phyloP scores from a whole-genome alignment of 306 rosid species.

The Vachellia collinsii region DNA sequence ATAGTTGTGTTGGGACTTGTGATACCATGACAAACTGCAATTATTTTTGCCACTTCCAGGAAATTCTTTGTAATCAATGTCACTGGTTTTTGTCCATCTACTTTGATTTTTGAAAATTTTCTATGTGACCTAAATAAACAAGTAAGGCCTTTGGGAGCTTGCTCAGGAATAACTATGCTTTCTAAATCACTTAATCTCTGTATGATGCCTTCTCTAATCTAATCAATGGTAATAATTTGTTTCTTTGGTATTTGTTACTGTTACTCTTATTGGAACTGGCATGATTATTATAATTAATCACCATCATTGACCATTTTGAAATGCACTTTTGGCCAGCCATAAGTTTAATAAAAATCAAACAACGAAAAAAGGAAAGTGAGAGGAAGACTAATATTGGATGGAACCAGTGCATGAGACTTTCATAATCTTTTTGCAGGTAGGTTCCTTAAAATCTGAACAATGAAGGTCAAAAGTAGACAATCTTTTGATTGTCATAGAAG shows the following conservation, averaged over 20 bases:
- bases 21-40: too few species aligned
- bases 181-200: not conserved
- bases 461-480: conserved; percentile 66
- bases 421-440: conserved; percentile 57
- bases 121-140: too few species aligned
- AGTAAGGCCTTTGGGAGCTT: not conserved
- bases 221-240: not conserved
- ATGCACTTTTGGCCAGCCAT: too few species aligned
- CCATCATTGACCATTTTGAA: too few species aligned
- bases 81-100: not conserved
- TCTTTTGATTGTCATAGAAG: conserved; percentile 59
- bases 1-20: too few species aligned
- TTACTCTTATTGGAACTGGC: not conserved
- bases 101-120: too few species aligned
- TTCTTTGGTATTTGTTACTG: not conserved
- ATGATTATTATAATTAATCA: too few species aligned
- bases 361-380: too few species aligned
- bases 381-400: not conserved
- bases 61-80: too few species aligned
- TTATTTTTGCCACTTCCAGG: too few species aligned
- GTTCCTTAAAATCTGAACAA: conserved; percentile 56
- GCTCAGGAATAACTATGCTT: not conserved
- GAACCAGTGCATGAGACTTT: conserved; percentile 12
- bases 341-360: too few species aligned
- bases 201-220: not conserved